Evolutionary conservation across 345 rosid genomes (phyloP).

Genomic region (Mallotus nudiflorus): DNA sequence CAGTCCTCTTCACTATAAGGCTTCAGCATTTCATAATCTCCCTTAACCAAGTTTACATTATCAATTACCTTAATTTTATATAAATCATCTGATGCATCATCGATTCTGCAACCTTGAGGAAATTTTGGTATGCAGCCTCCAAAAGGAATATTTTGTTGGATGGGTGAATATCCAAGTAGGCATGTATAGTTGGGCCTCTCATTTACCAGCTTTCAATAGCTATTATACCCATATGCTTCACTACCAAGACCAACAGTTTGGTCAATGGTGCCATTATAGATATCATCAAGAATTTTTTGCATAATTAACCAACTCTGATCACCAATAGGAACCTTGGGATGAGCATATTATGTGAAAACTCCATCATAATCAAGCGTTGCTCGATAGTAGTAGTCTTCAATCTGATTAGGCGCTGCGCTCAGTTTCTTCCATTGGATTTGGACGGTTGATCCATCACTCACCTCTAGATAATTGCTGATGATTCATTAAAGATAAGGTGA

Average conservation of each 20-base stretch:
- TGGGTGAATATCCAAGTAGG: constrained; percentile 24
- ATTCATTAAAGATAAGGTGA: constrained; percentile 18
- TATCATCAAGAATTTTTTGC: constrained; percentile 20
- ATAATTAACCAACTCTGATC: constrained; percentile 15
- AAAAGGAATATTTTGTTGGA: constrained; percentile 14
- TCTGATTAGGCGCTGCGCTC: background rate
- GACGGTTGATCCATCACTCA: background rate
- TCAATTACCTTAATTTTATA: constrained; percentile 8
- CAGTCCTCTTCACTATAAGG: constrained; percentile 28
- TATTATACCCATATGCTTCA: constrained; percentile 39
- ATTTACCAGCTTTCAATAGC: constrained; percentile 21
- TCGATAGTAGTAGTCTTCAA: constrained; percentile 21
- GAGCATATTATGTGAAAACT: constrained; percentile 30
- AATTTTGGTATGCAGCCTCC: constrained; percentile 28
- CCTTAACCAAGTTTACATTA: constrained; percentile 27
- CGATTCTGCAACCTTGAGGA: constrained; percentile 21
- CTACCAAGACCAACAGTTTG: constrained; percentile 6
- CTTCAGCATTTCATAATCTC: constrained; percentile 29
- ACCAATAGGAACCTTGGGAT: constrained; percentile 16
- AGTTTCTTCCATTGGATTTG: background rate
- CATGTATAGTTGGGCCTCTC: constrained; percentile 25
- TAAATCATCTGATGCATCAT: constrained; percentile 9
- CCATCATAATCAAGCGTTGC: constrained; percentile 38
- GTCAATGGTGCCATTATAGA: constrained; percentile 4
- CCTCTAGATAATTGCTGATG: background rate